Percentiles rank a stretch among this genome's conserved stretches.
phyloP scores from a whole-genome alignment of 225 moss, liverwort and hornwort species.

The Polytrichum formosum region DNA sequence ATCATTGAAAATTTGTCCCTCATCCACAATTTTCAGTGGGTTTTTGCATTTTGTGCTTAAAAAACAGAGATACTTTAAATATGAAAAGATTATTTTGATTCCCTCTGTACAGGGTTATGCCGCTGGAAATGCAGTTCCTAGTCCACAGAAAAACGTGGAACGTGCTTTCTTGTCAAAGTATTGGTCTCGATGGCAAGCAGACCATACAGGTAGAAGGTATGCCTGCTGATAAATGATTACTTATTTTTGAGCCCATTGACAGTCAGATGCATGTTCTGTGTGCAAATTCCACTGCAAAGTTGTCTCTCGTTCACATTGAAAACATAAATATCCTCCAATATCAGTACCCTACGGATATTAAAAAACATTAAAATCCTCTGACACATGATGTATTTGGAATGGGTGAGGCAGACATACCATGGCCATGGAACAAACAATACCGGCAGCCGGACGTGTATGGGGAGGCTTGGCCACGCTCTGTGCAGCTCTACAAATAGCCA shows the following conservation, averaged over 20 bases:
- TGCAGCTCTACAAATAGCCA: constrained; percentile 43
- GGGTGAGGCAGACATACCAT: constrained; percentile 63
- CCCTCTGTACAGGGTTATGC: constrained; percentile 82
- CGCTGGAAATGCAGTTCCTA: constrained; percentile 92
- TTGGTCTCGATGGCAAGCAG: constrained; percentile 95
- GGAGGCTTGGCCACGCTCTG: constrained; percentile 80
- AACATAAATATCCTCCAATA: no score
- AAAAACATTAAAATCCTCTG: neutral
- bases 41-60: no score
- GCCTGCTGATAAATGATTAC: neutral
- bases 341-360: no score
- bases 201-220: constrained; percentile 67
- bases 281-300: no score
- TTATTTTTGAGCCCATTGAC: neutral
- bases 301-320: no score
- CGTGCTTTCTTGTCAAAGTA: constrained; percentile 73
- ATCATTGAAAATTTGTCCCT: neutral
- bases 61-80: no score
- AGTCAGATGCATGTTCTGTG: no score
- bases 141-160: constrained; percentile 87
- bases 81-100: neutral
- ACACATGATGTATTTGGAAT: neutral
- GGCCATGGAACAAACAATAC: constrained; percentile 87
- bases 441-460: constrained; percentile 76
- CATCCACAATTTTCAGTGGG: no score